Evolutionary conservation across 2,329 filamentous ascomycete genomes (phyloP).

Genomic region (Monosporascus sp.): DNA sequence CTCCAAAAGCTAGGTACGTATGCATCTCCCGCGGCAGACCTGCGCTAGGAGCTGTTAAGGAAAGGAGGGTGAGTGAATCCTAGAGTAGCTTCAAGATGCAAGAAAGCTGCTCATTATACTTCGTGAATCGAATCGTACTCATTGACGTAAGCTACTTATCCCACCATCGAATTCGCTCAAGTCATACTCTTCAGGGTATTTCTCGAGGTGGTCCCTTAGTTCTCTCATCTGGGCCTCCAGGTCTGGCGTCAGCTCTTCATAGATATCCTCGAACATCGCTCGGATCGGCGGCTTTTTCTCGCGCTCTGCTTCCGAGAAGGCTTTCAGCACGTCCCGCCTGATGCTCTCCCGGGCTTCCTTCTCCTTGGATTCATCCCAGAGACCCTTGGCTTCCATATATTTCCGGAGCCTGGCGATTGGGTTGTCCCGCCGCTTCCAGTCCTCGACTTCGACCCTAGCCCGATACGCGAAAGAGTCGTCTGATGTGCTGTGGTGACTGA

Average conservation of each 20-base stretch:
- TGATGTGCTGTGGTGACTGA: constrained; percentile 92
- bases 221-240: constrained; percentile 67
- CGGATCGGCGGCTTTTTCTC: constrained; percentile 72
- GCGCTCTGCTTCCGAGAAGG: constrained; percentile 78
- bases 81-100: too few species aligned
- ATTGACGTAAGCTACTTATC: constrained; percentile 51
- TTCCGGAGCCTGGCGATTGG: constrained; percentile 80
- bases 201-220: constrained; percentile 71
- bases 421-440: constrained; percentile 90
- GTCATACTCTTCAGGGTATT: constrained; percentile 92
- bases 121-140: constrained; percentile 4
- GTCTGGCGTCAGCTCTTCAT: constrained; percentile 81
- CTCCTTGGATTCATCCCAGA: constrained; percentile 85
- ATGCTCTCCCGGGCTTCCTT: constrained; percentile 61
- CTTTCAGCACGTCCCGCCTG: constrained; percentile 72
- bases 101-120: background rate
- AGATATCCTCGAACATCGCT: constrained; percentile 80
- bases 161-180: constrained; percentile 71
- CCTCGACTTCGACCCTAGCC: constrained; percentile 86
- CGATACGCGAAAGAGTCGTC: constrained; percentile 97
- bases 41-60: too few species aligned
- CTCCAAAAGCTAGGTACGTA: too few species aligned
- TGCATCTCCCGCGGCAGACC: too few species aligned
- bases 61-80: too few species aligned
- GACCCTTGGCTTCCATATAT: constrained; percentile 77